These are phyloP conservation scores for Priceomyces carsonii DNA, from an alignment of 805 yeast genomes.

Conservation along the genomic window DNA sequence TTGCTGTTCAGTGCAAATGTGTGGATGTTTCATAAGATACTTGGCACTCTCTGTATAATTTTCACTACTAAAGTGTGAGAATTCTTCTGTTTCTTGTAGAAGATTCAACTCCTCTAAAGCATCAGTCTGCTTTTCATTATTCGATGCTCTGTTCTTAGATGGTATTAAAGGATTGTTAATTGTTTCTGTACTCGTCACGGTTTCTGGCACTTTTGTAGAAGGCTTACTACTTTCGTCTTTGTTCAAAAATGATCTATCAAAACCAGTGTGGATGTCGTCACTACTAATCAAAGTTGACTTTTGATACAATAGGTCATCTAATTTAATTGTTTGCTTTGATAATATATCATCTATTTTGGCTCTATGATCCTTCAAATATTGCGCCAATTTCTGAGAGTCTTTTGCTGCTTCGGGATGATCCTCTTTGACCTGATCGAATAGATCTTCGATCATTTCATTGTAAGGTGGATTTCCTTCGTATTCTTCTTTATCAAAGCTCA, in stretches of 20 bases:
- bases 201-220: slow-evolving; percentile 15
- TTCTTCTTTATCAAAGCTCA: slow-evolving; percentile 35
- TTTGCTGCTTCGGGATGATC: slow-evolving; percentile 54
- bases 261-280: slow-evolving; percentile 91
- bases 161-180: slow-evolving; percentile 8
- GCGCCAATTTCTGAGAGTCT: slow-evolving; percentile 33
- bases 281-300: slow-evolving; percentile 76
- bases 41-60: slow-evolving; percentile 52
- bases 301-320: slow-evolving; percentile 68
- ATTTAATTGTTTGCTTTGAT: slow-evolving; percentile 61
- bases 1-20: slow-evolving; percentile 77
- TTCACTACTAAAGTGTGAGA: slow-evolving; percentile 55
- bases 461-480: slow-evolving; percentile 58
- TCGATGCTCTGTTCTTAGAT: background rate
- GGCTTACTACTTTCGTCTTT: slow-evolving; percentile 40
- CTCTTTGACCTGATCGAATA: slow-evolving; percentile 71
- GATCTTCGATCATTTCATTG: slow-evolving; percentile 90
- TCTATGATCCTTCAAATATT: slow-evolving; percentile 58
- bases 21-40: slow-evolving; percentile 58
- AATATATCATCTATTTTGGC: slow-evolving; percentile 68
- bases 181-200: slow-evolving; percentile 27
- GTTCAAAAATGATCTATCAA: slow-evolving; percentile 80
- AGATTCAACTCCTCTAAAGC: slow-evolving; percentile 51
- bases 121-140: slow-evolving; percentile 20
- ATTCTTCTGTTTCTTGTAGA: slow-evolving; percentile 63